Base-by-base conservation (phyloP, 805 yeast genomes). In the Metschnikowia lochheadii region DNA sequence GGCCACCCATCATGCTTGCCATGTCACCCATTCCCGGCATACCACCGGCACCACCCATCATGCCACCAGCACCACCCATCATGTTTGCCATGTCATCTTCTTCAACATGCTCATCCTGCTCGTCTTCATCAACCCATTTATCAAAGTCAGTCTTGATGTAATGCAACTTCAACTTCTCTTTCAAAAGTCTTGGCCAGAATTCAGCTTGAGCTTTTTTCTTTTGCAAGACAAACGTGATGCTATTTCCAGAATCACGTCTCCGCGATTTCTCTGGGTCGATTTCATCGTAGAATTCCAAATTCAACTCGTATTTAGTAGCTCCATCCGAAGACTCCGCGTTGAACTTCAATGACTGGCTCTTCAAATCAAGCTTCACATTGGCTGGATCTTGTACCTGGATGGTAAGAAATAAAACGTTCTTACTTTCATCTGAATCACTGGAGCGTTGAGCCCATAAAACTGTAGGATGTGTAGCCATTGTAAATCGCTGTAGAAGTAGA, bases 51-150 rank as follows among this genome's bases (percentile, higher is more conserved):
- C 63, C 64, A 26, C 58, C 61, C 57, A 56, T 53, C 57, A 52
- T 62, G 15, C 64, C 67, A n/a, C 59, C 63, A 42, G 50, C 44
- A 38, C 63, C 64, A 26, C 58, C 61, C 57, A 56, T 53, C 57
- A 52, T 54, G 48, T 65, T 59, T 23, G 66, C 63, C 55, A 69
- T 56, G 42, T 65, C 70, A 18, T 66, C 81, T 21, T 70, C 78
- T 39, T 77, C 85, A 10, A 74, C 76, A 46, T 69, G 75, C 51
- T 83, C 91, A 38, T 89, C 90, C 72, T 92, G 99, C 72, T 92
- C 99, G 65, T 92, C 99, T 75, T 92, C 98, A 65, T 92, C 99
- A 38, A 88, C 96, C 99, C 99, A 92, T 69, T 85, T 88, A 74
- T 91, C 96, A 65, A 92, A 92, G 65, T 92, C 98, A 13, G 99